Base-by-base conservation (phyloP, 257 asterid species). In the Ophiorrhiza pumila region DNA sequence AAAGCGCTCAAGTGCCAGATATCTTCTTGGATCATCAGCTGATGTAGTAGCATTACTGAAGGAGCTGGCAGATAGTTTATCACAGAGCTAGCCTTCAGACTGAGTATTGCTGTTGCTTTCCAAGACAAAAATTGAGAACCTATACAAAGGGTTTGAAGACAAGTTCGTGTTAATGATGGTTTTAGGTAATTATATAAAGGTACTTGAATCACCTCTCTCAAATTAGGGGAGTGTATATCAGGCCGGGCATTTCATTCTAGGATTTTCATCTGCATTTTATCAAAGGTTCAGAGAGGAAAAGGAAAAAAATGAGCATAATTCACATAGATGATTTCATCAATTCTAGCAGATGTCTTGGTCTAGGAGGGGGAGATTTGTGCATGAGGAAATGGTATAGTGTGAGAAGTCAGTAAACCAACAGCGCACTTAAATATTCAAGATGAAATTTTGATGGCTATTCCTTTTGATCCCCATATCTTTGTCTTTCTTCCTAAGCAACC, bases 1-100 rank as follows among this genome's bases (percentile, higher is more conserved):
- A 63, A 90, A 74, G 55, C 85, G 92, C 22, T 86, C 98, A 49
- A 83, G 68, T 13, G 96, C 98, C 2, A 77, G 97, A 53, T 93
- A 93, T 79, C 95, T 93, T 61, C 79, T 93, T 61, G 90, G 85
- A 29, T 88, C 97, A 29, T 82, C 95, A 9, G 84, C 85, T 49
- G 98, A 93, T 72, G 98, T 93, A 6, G 90, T 90, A 4, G 77
- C 90, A 35, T 83, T 93, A 76, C 67, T 90, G 59, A 90, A 77
- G 69, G 91, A 90, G 70, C 83, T 93, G 29, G 79, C 75, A 32
- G 69, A 76, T 23, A n/a, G 65, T 60, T 47, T 56, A 59, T 37
- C 79, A 25, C 69, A 32, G 29, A 59, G 7, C 64, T 58, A 75
- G 74, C 39, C 23, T 1, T 43, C 14, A 39, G 29, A 31, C 59